Evolutionary conservation across 306 rosid species (phyloP).

Genomic region (Pyrus pyrifolia): DNA sequence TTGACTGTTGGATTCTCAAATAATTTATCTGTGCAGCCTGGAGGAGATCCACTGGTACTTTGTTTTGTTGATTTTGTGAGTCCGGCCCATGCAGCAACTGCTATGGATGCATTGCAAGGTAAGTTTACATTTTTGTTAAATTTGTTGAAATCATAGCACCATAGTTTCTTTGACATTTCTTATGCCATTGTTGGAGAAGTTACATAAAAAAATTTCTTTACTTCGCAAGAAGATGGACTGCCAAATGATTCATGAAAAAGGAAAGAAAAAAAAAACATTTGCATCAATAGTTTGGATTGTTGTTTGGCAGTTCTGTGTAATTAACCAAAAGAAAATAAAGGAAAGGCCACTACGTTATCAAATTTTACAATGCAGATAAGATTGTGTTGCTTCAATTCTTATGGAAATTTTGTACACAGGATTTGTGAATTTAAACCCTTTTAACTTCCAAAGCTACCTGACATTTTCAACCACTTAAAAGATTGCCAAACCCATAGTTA

Average conservation of each 20-base stretch:
- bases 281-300: not conserved
- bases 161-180: conserved; percentile 8
- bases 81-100: conserved; percentile 97
- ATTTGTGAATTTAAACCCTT: not conserved
- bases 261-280: not conserved
- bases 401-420: not conserved
- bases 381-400: not conserved
- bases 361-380: not conserved
- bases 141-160: conserved; percentile 6
- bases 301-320: not conserved
- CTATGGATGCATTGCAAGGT: conserved; percentile 98
- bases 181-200: conserved; percentile 5
- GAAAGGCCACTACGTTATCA: not conserved
- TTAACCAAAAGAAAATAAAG: not conserved
- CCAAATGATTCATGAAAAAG: not conserved
- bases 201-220: not conserved
- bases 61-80: conserved; percentile 93
- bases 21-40: conserved; percentile 62
- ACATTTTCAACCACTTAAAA: not conserved
- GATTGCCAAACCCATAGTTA: conserved; percentile 1
- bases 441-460: not conserved
- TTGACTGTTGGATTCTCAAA: conserved; percentile 25
- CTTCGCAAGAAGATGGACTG: not conserved
- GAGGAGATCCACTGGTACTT: conserved; percentile 90
- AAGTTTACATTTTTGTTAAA: conserved; percentile 20